A percentile compares a stretch with the other conserved stretches of the same genome.
phyloP scores from a whole-genome alignment of 2,329 filamentous ascomycete species.

The Hypoxylon sp. region DNA sequence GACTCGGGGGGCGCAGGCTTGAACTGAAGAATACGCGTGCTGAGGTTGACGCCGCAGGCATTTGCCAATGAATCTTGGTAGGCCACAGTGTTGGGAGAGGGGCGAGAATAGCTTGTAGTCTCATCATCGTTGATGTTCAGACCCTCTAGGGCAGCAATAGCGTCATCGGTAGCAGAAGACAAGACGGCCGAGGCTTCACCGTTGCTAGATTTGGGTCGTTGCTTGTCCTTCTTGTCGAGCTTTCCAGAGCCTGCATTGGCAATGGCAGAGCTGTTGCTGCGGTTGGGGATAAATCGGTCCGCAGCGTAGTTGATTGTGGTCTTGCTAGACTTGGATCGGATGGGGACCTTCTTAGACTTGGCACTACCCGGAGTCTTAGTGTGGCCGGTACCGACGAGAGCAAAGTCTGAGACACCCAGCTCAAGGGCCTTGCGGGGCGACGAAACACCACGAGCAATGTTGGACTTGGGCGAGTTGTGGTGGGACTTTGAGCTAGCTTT shows the following conservation, averaged over 20 bases:
- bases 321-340: conserved; percentile 69
- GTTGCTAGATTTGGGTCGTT: conserved; percentile 75
- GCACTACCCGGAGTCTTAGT: conserved; percentile 63
- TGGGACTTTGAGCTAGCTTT: conserved; percentile 73
- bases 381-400: conserved; percentile 82
- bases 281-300: conserved; percentile 97
- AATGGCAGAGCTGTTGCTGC: conserved; percentile 87
- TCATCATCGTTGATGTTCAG: conserved; percentile 79
- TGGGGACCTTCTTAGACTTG: conserved; percentile 64
- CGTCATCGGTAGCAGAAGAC: conserved; percentile 81
- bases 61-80: conserved; percentile 92
- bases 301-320: conserved; percentile 81
- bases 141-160: conserved; percentile 79
- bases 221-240: conserved; percentile 74
- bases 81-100: conserved; percentile 85
- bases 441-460: conserved; percentile 79
- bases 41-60: conserved; percentile 91
- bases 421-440: conserved; percentile 86
- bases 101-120: conserved; percentile 74
- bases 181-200: conserved; percentile 79
- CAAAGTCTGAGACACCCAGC: conserved; percentile 91
- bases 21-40: conserved; percentile 95
- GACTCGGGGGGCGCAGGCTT: conserved; percentile 98
- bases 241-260: conserved; percentile 83
- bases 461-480: conserved; percentile 94